Evolutionary conservation across 768 basidiomycete genomes (phyloP).

Genomic region (Hebeloma cylindrosporum): DNA sequence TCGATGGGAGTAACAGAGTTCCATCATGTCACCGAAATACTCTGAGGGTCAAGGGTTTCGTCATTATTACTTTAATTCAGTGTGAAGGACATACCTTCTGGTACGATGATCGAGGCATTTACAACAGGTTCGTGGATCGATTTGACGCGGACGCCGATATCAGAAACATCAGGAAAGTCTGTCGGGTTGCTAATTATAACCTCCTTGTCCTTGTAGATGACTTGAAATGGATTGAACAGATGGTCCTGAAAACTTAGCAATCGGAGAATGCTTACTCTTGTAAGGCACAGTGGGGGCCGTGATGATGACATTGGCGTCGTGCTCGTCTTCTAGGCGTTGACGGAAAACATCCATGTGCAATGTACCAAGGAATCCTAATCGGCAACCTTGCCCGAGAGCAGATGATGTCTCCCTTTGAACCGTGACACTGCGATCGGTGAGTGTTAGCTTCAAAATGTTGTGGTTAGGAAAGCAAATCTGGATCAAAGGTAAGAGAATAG

Average conservation of each 20-base stretch:
- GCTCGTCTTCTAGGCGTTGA: conserved; percentile 95
- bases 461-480: conserved; percentile 11
- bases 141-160: conserved; percentile 58
- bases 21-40: conserved; percentile 96
- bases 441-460: conserved; percentile 54
- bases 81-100: conserved; percentile 61
- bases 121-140: conserved; percentile 92
- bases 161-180: conserved; percentile 86
- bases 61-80: background rate
- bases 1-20: conserved; percentile 83
- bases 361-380: conserved; percentile 93
- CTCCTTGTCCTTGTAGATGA: conserved; percentile 67
- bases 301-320: conserved; percentile 90
- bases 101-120: conserved; percentile 90
- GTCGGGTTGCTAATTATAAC: conserved; percentile 86
- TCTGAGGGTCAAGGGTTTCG: conserved; percentile 43
- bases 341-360: conserved; percentile 97
- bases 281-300: conserved; percentile 97
- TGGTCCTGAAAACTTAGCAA: background rate
- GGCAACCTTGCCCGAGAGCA: conserved; percentile 92
- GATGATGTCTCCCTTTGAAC: conserved; percentile 90
- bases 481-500: conserved; percentile 13
- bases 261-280: conserved; percentile 53
- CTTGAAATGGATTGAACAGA: conserved; percentile 37
- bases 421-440: conserved; percentile 88